Base-by-base conservation (phyloP, 2,329 filamentous ascomycete genomes). In the Aotearoamyces nothofagi region DNA sequence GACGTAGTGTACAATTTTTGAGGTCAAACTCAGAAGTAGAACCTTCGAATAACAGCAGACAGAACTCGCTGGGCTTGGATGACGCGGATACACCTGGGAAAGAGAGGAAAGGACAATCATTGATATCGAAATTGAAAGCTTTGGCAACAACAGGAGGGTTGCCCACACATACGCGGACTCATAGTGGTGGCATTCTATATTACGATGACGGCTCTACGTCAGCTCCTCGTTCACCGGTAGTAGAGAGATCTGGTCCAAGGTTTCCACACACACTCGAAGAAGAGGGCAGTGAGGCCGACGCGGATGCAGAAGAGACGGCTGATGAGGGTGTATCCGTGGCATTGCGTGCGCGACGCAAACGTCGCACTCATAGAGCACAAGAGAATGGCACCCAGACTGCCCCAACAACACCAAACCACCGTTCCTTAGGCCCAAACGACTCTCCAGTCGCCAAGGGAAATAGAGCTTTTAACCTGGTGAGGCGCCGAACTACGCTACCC, bases 221-320 rank as follows among this genome's bases (percentile, higher is more conserved):
- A 6, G 47, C 55, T 9, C 43, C 56, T 4, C 61, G 51, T 38
- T 68, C 68, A 8, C 66, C 70, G 3, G 58, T 56, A 2, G 44
- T 52, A 5, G 45, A 53, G 2, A 57, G 63, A 22, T 44, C 52
- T 13, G 54, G 57, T 16, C 55, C 60, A 26, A 57, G 60, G 32
- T 58, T 70, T 37, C 66, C 66, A 7, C 58, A 63, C 12, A 69
- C 63, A 1, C 49, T 72, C 31, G 49, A 54, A 34, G 65, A 67
- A 34, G 66, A 64, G 36, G 72, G 69, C 12, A 80, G 73, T 48
- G 81, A 86, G 49, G 71, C 63, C 9, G 76, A 79, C 44, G 75
- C 78, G 1, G 82, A 90, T 49, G 81, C 77, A 2, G 86, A 92
- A 48, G 82, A 90, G 47, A 92, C 83, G 24, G 80, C 75, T 0